A percentile compares a stretch with the other conserved stretches of the same genome.
Evolutionary conservation across 305 asterid genomes (phyloP).

Genomic region (Fraxinus angustifolia): DNA sequence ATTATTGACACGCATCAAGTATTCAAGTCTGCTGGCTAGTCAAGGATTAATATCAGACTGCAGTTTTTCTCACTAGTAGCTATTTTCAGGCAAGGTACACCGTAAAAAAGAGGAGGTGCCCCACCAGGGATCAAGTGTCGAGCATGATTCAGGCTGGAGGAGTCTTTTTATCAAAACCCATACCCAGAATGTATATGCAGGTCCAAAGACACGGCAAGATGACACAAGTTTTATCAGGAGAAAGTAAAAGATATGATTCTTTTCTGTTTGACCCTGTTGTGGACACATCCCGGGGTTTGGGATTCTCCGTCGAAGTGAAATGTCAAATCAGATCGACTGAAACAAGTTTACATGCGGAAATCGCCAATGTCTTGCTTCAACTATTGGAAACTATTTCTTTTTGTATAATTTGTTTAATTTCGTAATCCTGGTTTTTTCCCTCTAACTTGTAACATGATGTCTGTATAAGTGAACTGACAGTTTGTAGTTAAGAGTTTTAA

Average conservation of each 20-base stretch:
- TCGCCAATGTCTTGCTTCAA: background rate
- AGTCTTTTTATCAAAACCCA: constrained; percentile 85
- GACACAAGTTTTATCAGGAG: constrained; percentile 19
- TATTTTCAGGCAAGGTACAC: constrained; percentile 67
- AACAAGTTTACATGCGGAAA: background rate
- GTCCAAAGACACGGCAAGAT: constrained; percentile 28
- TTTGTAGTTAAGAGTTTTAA: background rate
- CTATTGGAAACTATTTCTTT: background rate
- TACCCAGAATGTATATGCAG: constrained; percentile 83
- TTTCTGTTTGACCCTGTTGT: background rate
- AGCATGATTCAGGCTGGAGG: constrained; percentile 64
- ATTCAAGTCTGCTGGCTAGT: background rate
- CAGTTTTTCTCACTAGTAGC: background rate
- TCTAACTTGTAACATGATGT: background rate
- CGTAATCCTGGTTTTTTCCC: background rate
- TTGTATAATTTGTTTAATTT: background rate
- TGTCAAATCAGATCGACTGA: background rate
- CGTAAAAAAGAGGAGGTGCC: constrained; percentile 65
- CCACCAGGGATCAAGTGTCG: constrained; percentile 75
- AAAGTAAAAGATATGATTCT: background rate
- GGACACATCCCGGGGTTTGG: background rate
- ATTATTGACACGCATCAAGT: background rate
- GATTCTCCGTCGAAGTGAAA: background rate
- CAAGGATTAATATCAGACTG: background rate
- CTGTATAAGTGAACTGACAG: background rate